Percentiles rank a stretch among this genome's conserved stretches.
Conservation (phyloP, 2,329 filamentous ascomycete genomes). For the Parastagonospora avenae region DNA sequence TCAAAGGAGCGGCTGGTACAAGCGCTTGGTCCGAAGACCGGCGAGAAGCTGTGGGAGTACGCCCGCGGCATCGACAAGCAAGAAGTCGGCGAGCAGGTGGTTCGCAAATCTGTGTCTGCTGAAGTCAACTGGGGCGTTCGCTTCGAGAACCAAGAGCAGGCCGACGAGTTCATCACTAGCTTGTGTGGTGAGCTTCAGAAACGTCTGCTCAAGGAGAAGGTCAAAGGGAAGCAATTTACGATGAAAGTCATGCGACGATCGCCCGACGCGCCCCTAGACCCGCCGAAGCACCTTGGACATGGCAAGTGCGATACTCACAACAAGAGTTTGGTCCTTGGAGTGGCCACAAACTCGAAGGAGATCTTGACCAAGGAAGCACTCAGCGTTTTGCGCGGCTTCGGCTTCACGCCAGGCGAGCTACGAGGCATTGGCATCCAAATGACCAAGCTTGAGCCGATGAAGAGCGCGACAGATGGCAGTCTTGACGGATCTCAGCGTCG, state of each 20-base stretch:
- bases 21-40: conserved; percentile 86
- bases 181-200: conserved; percentile 84
- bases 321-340: conserved; percentile 81
- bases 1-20: conserved; percentile 76
- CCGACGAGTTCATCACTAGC: conserved; percentile 86
- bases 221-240: conserved; percentile 86
- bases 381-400: conserved; percentile 79
- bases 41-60: conserved; percentile 88
- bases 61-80: conserved; percentile 82
- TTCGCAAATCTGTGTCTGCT: conserved; percentile 92
- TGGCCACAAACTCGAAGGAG: conserved; percentile 78
- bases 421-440: conserved; percentile 90
- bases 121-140: conserved; percentile 99
- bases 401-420: conserved; percentile 88
- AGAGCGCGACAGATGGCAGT: conserved; percentile 56
- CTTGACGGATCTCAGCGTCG: conserved; percentile 78
- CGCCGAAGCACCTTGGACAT: conserved; percentile 90
- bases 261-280: conserved; percentile 84
- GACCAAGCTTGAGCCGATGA: conserved; percentile 86
- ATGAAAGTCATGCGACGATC: conserved; percentile 94
- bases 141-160: conserved; percentile 89
- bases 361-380: conserved; percentile 80
- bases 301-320: conserved; percentile 95
- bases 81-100: conserved; percentile 83
- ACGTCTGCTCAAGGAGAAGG: conserved; percentile 78